These are phyloP conservation scores for Alternaria postmessia DNA, from an alignment of 2,329 filamentous ascomycete genomes.

Conservation along the genomic window DNA sequence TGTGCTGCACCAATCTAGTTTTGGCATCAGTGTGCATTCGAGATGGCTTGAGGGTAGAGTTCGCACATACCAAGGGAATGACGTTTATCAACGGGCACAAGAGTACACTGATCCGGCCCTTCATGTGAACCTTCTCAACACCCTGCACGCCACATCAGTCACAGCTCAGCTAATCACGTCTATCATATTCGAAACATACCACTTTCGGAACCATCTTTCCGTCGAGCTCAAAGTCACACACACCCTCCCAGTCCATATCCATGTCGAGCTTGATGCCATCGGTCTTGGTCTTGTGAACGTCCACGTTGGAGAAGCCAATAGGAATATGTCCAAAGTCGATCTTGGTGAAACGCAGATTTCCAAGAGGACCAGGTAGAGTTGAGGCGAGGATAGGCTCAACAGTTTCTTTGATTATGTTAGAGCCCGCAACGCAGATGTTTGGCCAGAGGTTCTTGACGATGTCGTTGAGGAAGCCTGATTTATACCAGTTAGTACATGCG, in stretches of 20 bases:
- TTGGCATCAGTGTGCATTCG: constrained; percentile 11
- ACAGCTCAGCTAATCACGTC: background rate
- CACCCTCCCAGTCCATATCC: constrained; percentile 57
- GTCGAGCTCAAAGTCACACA: constrained; percentile 59
- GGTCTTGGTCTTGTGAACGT: constrained; percentile 56
- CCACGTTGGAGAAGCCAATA: constrained; percentile 53
- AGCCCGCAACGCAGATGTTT: constrained; percentile 57
- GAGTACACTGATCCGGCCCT: constrained; percentile 56
- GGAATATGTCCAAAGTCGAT: constrained; percentile 57
- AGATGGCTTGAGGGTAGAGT: background rate
- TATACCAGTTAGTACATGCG: background rate
- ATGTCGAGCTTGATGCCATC: constrained; percentile 60
- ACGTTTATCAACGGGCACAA: constrained; percentile 57
- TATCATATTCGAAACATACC: constrained; percentile 20
- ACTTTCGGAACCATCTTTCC: constrained; percentile 56
- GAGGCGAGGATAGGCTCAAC: constrained; percentile 59
- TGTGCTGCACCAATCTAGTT: constrained; percentile 59
- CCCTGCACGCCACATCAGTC: constrained; percentile 44
- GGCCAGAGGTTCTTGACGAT: constrained; percentile 60
- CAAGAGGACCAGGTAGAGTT: constrained; percentile 57
- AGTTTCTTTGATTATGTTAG: constrained; percentile 57
- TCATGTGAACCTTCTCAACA: constrained; percentile 56
- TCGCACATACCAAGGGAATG: constrained; percentile 55
- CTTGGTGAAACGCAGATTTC: constrained; percentile 56
- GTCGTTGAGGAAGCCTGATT: constrained; percentile 57